Conservation (phyloP, 2,329 filamentous ascomycete genomes). For the Talaromyces sp. region DNA sequence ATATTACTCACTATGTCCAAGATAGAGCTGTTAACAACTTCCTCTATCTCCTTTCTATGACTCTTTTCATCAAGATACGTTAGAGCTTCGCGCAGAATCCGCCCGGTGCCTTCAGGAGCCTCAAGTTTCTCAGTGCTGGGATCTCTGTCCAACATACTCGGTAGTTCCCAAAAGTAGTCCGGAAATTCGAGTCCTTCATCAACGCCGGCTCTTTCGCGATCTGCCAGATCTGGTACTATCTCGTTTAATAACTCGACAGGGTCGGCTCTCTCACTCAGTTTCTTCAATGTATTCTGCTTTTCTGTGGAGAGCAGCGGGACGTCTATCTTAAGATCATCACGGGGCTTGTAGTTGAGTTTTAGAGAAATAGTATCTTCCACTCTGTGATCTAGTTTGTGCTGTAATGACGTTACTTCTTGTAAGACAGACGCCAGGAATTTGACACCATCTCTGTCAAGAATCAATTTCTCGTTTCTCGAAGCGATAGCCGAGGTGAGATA, state of each 20-base stretch:
- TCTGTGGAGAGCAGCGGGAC: background rate
- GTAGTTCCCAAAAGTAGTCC: conserved; percentile 29
- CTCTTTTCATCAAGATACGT: conserved; percentile 24
- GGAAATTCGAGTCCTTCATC: conserved; percentile 46
- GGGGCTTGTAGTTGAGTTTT: conserved; percentile 11
- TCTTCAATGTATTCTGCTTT: background rate
- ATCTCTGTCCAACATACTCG: conserved; percentile 21
- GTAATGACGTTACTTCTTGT: conserved; percentile 17
- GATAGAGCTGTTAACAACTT: conserved; percentile 20
- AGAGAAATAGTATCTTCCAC: conserved; percentile 17
- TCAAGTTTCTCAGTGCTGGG: conserved; percentile 26
- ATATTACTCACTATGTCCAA: conserved; percentile 25
- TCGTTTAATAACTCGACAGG: conserved; percentile 8
- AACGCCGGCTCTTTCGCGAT: conserved; percentile 33
- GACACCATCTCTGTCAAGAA: conserved; percentile 29
- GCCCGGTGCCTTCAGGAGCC: conserved; percentile 23
- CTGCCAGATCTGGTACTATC: conserved; percentile 20
- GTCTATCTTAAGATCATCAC: conserved; percentile 5
- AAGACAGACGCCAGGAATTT: conserved; percentile 31
- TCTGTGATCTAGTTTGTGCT: conserved; percentile 10
- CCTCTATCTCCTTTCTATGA: conserved; percentile 23
- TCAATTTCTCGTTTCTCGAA: conserved; percentile 31
- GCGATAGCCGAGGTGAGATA: conserved; percentile 4
- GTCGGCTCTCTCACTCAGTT: background rate
- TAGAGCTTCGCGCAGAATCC: conserved; percentile 28